Evolutionary conservation across 176 grass and related monocot species (phyloP).

Genomic region (Lolium multiflorum): DNA sequence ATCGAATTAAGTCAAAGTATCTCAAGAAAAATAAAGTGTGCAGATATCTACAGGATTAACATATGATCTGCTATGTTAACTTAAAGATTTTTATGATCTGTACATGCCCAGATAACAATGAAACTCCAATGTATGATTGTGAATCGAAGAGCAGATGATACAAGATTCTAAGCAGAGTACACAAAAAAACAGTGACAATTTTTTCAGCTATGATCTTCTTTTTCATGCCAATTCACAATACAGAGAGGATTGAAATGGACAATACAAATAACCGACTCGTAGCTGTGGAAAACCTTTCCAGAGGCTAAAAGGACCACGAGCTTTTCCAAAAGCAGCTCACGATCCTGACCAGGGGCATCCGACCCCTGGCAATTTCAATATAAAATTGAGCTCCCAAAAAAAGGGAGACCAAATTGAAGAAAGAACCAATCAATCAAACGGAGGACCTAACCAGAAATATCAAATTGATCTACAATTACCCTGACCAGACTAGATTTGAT

Average conservation of each 20-base stretch:
- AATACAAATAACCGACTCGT: slow-evolving; percentile 30
- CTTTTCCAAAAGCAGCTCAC: slow-evolving; percentile 73
- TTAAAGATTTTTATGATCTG: background rate
- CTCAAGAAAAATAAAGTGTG: background rate
- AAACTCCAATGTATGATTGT: background rate
- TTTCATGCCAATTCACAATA: slow-evolving; percentile 56
- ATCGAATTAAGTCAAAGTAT: background rate
- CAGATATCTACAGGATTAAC: background rate
- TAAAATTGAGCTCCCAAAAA: slow-evolving; percentile 38
- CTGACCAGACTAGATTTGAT: slow-evolving; percentile 45
- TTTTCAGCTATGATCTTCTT: slow-evolving; percentile 45
- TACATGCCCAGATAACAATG: background rate
- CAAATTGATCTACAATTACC: slow-evolving; percentile 49
- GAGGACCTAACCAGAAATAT: slow-evolving; percentile 47
- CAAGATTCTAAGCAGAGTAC: background rate
- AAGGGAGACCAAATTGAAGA: slow-evolving; percentile 34
- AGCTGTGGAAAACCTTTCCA: slow-evolving; percentile 57
- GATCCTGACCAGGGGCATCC: slow-evolving; percentile 49
- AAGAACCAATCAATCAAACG: slow-evolving; percentile 73
- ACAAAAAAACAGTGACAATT: slow-evolving; percentile 18
- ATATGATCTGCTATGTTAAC: background rate
- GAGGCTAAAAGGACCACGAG: slow-evolving; percentile 38
- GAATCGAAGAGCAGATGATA: background rate
- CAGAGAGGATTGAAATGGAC: slow-evolving; percentile 27
- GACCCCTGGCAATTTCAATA: slow-evolving; percentile 54